Conservation (phyloP, 2,329 filamentous ascomycete genomes). For the Bipolaris zeicola region DNA sequence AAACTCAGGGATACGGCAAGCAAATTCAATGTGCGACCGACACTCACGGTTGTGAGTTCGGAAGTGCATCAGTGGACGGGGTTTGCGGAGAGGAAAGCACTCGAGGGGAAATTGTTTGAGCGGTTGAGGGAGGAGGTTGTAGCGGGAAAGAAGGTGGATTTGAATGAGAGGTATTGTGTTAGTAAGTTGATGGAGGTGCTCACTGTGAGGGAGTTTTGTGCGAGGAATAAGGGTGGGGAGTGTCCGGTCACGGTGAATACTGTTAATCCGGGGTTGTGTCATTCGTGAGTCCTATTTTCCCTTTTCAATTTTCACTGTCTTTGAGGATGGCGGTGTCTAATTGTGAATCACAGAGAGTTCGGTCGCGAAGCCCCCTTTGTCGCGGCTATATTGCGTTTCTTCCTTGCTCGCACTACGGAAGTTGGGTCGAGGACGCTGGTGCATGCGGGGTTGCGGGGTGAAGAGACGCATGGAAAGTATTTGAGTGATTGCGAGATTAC, state of each 20-base stretch:
- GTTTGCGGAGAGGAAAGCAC: conserved; percentile 32
- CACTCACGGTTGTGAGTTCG: conserved; percentile 40
- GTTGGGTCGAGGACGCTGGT: conserved; percentile 51
- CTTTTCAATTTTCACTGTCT: neutral
- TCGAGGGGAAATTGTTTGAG: conserved; percentile 37
- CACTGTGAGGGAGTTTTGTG: conserved; percentile 29
- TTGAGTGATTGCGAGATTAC: conserved; percentile 43
- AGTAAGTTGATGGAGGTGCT: conserved; percentile 45
- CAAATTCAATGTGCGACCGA: conserved; percentile 31
- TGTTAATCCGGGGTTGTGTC: conserved; percentile 45
- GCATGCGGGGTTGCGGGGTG: conserved; percentile 43
- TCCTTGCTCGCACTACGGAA: conserved; percentile 48
- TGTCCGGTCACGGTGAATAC: conserved; percentile 41
- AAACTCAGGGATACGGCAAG: conserved; percentile 33
- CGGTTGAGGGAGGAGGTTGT: conserved; percentile 25
- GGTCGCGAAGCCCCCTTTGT: conserved; percentile 24
- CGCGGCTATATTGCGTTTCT: conserved; percentile 18
- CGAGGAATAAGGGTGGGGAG: conserved; percentile 14
- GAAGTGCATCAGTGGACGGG: conserved; percentile 39
- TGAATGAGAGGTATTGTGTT: conserved; percentile 30
- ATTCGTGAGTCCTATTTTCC: conserved; percentile 27
- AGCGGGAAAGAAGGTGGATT: conserved; percentile 11
- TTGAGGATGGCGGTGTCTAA: no score
- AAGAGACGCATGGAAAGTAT: conserved; percentile 51
- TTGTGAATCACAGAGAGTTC: conserved; percentile 21